Evolutionary conservation across 176 grass and related monocot genomes (phyloP).

Genomic region (Poa annua): DNA sequence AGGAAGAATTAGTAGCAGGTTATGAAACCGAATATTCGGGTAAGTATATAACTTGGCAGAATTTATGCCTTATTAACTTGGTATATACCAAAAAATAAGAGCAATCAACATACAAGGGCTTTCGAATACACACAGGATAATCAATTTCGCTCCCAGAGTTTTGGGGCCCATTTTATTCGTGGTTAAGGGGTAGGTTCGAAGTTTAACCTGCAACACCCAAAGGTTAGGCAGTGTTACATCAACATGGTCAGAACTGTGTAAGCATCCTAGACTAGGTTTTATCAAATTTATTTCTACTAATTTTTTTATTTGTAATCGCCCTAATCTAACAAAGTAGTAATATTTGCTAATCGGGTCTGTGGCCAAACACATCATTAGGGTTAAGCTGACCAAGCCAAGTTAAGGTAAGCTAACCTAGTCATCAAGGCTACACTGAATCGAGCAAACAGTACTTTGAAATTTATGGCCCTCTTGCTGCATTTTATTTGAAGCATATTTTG

Average conservation of each 20-base stretch:
- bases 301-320: not conserved
- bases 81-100: not conserved
- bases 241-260: not conserved
- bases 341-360: not conserved
- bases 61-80: not conserved
- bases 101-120: not conserved
- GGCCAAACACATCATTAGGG: not conserved
- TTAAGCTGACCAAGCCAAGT: not conserved
- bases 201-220: not conserved
- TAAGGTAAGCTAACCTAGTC: not conserved
- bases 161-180: not conserved
- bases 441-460: not conserved
- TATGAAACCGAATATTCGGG: too few species aligned
- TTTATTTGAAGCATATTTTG: constrained; percentile 4
- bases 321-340: not conserved
- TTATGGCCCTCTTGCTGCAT: not conserved
- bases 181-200: not conserved
- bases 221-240: not conserved
- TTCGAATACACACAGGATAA: not conserved
- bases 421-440: not conserved
- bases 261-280: not conserved
- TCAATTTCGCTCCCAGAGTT: not conserved
- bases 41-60: constrained; percentile 19
- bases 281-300: not conserved
- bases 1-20: too few species aligned